phyloP scores from a whole-genome alignment of 1,284 basidiomycete species.

The Cryptococcus maquisensis region DNA sequence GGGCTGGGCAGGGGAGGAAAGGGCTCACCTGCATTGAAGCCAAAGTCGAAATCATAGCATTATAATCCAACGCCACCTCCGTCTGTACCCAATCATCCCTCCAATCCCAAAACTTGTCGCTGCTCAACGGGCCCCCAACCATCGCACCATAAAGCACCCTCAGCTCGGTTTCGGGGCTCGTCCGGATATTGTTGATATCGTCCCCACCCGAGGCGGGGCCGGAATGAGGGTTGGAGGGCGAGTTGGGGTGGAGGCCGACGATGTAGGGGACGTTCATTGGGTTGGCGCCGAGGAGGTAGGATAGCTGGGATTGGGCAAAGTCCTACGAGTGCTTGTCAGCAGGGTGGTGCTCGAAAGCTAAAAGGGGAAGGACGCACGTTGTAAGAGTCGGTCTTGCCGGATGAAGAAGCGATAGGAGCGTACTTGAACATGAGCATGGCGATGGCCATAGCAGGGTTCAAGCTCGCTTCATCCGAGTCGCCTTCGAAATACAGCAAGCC shows the following conservation, averaged over 20 bases:
- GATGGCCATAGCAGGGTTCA: conserved; percentile 81
- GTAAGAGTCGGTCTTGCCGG: conserved; percentile 60
- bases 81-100: conserved; percentile 55
- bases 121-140: conserved; percentile 75
- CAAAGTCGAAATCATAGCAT: conserved; percentile 76
- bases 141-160: conserved; percentile 81
- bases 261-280: conserved; percentile 43
- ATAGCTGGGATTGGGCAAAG: conserved; percentile 69
- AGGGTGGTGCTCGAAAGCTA: not conserved
- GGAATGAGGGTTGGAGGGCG: conserved; percentile 81
- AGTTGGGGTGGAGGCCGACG: conserved; percentile 82
- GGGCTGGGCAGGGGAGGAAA: not conserved
- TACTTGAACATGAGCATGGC: conserved; percentile 77
- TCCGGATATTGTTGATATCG: conserved; percentile 63
- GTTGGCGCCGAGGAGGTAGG: conserved; percentile 66
- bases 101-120: conserved; percentile 75
- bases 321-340: conserved; percentile 47
- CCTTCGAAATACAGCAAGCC: conserved; percentile 74
- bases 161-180: conserved; percentile 62
- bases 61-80: conserved; percentile 57
- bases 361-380: conserved; percentile 48
- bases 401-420: conserved; percentile 64
- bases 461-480: conserved; percentile 69
- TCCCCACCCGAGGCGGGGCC: conserved; percentile 76
- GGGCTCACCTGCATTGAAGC: conserved; percentile 55